These are phyloP conservation scores for Saururus chinensis DNA, from an alignment of 164 flowering plant genomes.

Conservation along the genomic window DNA sequence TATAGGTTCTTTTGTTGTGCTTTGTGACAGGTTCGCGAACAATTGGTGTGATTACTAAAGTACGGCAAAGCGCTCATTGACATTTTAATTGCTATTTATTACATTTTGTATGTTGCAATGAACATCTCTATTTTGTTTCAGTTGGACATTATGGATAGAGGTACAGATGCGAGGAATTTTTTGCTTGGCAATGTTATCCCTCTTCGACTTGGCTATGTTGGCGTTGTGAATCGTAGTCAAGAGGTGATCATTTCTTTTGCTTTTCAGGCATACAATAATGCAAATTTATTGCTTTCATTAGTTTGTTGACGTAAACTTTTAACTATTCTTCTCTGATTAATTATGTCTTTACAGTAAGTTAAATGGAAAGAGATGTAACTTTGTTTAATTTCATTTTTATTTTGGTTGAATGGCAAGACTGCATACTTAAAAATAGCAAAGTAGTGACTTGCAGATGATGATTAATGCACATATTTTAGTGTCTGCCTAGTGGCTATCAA, in stretches of 20 bases:
- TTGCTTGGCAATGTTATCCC: constrained; percentile 35
- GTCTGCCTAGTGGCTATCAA: too few species aligned
- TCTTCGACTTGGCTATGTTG: constrained; percentile 31
- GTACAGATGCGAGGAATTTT: constrained; percentile 28
- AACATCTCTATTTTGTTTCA: constrained; percentile 10
- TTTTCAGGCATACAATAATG: neutral
- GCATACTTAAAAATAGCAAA: too few species aligned
- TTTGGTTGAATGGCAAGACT: too few species aligned
- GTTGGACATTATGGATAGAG: constrained; percentile 32
- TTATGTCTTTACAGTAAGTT: too few species aligned
- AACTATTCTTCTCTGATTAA: too few species aligned
- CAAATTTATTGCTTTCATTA: too few species aligned
- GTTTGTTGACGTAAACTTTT: too few species aligned
- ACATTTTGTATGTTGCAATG: neutral
- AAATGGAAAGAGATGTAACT: too few species aligned
- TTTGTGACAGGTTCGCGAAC: constrained; percentile 29
- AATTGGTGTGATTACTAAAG: constrained; percentile 34
- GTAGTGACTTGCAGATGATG: too few species aligned
- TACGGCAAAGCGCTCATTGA: constrained; percentile 1
- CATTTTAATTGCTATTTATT: neutral
- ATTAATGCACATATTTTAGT: too few species aligned
- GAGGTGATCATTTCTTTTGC: constrained; percentile 13
- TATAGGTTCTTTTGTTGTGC: constrained; percentile 1
- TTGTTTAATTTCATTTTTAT: too few species aligned
- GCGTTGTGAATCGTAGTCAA: constrained; percentile 35